Evolutionary conservation across 2,329 filamentous ascomycete species (phyloP).

Genomic region (Fusarium fracticaudum): DNA sequence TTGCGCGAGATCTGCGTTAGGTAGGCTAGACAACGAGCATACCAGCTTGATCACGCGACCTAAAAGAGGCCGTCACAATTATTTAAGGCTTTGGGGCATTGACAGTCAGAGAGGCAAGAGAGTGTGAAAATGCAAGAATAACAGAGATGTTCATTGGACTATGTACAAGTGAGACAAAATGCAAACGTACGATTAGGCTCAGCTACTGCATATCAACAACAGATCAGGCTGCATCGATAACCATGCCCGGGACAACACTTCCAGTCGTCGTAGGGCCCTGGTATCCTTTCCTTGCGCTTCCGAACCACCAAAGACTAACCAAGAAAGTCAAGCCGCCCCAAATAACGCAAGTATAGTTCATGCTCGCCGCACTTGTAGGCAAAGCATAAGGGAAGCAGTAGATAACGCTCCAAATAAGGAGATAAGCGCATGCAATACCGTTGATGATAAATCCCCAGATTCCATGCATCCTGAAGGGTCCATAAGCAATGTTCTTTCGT

Average conservation of each 20-base stretch:
- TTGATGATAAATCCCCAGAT: conserved; percentile 61
- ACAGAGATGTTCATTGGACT: background rate
- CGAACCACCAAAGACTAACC: conserved; percentile 54
- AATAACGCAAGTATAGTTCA: conserved; percentile 63
- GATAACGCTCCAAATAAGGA: conserved; percentile 69
- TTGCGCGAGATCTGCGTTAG: background rate
- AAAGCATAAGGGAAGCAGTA: conserved; percentile 67
- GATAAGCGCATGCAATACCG: conserved; percentile 63
- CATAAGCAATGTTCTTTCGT: conserved; percentile 53
- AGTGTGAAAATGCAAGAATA: background rate
- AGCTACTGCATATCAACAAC: background rate
- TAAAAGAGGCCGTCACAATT: background rate
- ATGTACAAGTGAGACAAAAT: background rate
- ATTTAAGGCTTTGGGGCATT: background rate
- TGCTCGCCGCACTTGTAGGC: conserved; percentile 56
- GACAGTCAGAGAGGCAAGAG: background rate
- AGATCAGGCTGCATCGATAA: conserved; percentile 29
- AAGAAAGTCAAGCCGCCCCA: conserved; percentile 54
- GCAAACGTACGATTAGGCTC: background rate
- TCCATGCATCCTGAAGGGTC: conserved; percentile 66
- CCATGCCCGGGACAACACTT: conserved; percentile 32
- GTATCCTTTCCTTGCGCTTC: conserved; percentile 42
- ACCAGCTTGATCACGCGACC: background rate
- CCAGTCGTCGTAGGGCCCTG: conserved; percentile 38
- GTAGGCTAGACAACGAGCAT: background rate